phyloP scores from a whole-genome alignment of 495 filamentous ascomycete genomes.

The Neurospora sp. region DNA sequence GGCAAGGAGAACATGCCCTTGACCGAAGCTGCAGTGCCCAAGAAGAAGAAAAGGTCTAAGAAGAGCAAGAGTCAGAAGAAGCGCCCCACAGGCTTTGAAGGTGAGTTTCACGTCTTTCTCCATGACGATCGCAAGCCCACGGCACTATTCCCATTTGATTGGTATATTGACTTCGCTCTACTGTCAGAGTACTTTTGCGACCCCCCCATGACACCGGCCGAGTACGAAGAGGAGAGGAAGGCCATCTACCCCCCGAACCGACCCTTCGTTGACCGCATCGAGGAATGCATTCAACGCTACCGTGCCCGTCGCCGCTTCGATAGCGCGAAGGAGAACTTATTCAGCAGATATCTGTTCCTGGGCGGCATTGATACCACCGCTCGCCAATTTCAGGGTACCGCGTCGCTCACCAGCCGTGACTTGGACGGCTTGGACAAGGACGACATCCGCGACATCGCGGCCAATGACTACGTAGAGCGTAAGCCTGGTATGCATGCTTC shows the following conservation, averaged over 20 bases:
- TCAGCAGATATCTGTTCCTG: slow-evolving; percentile 69
- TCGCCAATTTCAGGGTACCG: slow-evolving; percentile 57
- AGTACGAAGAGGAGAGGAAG: slow-evolving; percentile 47
- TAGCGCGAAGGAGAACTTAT: slow-evolving; percentile 47
- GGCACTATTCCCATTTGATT: neutral
- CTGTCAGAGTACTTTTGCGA: slow-evolving; percentile 60
- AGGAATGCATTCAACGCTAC: slow-evolving; percentile 78
- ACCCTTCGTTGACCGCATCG: slow-evolving; percentile 49
- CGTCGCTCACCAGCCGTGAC: slow-evolving; percentile 41
- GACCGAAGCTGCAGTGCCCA: neutral
- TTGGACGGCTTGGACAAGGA: slow-evolving; percentile 44
- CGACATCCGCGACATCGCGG: slow-evolving; percentile 51
- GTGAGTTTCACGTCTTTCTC: slow-evolving; percentile 11
- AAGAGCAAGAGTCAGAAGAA: slow-evolving; percentile 18
- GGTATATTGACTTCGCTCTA: neutral
- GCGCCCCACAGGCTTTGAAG: slow-evolving; percentile 35
- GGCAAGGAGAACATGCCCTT: neutral
- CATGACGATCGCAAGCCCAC: neutral
- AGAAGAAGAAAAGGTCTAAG: slow-evolving; percentile 26
- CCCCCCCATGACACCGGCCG: slow-evolving; percentile 59
- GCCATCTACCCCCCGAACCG: slow-evolving; percentile 16
- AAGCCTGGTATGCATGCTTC: slow-evolving; percentile 11
- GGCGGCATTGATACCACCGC: slow-evolving; percentile 66
- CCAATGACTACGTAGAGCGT: slow-evolving; percentile 47
- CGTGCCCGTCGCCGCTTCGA: slow-evolving; percentile 64